Base-by-base conservation (phyloP, 116 monocot species). In the Trichopus zeylanicus region DNA sequence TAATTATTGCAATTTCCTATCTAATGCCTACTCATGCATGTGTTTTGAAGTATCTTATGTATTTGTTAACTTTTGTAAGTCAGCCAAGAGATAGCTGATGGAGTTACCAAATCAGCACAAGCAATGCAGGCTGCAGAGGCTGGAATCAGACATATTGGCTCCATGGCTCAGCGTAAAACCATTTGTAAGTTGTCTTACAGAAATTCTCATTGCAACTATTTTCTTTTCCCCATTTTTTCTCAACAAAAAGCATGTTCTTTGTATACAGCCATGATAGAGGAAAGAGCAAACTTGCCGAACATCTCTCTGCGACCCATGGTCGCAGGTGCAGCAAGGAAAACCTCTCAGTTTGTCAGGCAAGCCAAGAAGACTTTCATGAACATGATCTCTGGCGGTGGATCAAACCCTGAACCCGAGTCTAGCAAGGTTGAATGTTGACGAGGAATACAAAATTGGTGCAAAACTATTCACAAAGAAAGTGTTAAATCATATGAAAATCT, bases 51-150 rank as follows among this genome's bases (percentile, higher is more conserved):
- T n/a, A n/a, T 51, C 21, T 51, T 2, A 51, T 51, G 22, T 51
- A 5, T 6, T 51, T 24, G 18, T 26, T 15, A 38, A n/a, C n/a
- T n/a, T n/a, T n/a, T 29, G 20, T 5, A 48, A 57, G 32, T 39
- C 75, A 93, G 93, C 67, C 85, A 89, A 55, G 93, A 89, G 67
- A 85, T 93, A 70, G 61, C 78, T 30, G 85, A 79, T 47, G 85
- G 89, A 39, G 70, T 93, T 34, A 80, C n/a, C 72, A 93, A 89
- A 68, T 93, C 93, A 23, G 82, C 86, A 6, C 82, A 83, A 59
- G 86, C 78, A 63, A 83, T 83, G 33, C 82, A 82, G 67, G 82
- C 82, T 32, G 93, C 86, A 61, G 83, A 82, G 71, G 85, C 82
- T 70, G 86, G 93, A 54, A 75, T 93, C 46, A 66, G 78, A 37